phyloP scores from a whole-genome alignment of 2,329 filamentous ascomycete genomes.

The Akanthomyces muscarius region DNA sequence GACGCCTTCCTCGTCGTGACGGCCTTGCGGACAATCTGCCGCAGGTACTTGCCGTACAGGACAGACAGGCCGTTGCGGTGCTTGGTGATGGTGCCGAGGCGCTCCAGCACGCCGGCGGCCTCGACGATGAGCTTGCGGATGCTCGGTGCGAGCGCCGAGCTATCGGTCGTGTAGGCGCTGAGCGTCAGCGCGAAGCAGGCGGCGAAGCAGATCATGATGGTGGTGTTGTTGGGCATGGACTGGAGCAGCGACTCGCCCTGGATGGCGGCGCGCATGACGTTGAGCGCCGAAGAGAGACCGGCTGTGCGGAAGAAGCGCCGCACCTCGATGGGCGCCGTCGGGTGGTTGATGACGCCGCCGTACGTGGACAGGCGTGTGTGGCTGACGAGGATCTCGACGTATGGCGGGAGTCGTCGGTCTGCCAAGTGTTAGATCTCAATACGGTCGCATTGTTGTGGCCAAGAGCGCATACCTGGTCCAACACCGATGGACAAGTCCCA shows the following conservation, averaged over 20 bases:
- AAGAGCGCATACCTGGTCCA: slow-evolving; percentile 40
- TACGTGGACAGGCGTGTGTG: slow-evolving; percentile 73
- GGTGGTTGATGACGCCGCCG: slow-evolving; percentile 69
- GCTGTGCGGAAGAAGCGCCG: slow-evolving; percentile 70
- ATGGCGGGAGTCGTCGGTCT: slow-evolving; percentile 60
- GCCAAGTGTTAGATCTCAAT: slow-evolving; percentile 2
- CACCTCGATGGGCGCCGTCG: slow-evolving; percentile 65
- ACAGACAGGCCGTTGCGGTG: slow-evolving; percentile 64
- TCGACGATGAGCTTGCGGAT: slow-evolving; percentile 64
- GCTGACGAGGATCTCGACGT: slow-evolving; percentile 70
- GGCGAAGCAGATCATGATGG: slow-evolving; percentile 75
- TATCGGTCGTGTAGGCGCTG: slow-evolving; percentile 54
- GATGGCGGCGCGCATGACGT: slow-evolving; percentile 69
- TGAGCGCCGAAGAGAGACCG: slow-evolving; percentile 67
- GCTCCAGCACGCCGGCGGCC: slow-evolving; percentile 63
- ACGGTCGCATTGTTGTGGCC: background rate
- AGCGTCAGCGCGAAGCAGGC: slow-evolving; percentile 65
- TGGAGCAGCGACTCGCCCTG: slow-evolving; percentile 66
- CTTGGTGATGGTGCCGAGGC: slow-evolving; percentile 60
- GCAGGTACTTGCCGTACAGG: slow-evolving; percentile 44
- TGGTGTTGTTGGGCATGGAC: slow-evolving; percentile 75
- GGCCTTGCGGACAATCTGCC: slow-evolving; percentile 40
- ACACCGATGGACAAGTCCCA: slow-evolving; percentile 57
- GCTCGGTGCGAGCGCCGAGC: slow-evolving; percentile 57
- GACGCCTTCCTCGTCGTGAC: slow-evolving; percentile 21